Percentiles rank a stretch among this genome's conserved stretches.
Conservation (phyloP, 2,329 filamentous ascomycete genomes). For the Cryphonectria naterciae region DNA sequence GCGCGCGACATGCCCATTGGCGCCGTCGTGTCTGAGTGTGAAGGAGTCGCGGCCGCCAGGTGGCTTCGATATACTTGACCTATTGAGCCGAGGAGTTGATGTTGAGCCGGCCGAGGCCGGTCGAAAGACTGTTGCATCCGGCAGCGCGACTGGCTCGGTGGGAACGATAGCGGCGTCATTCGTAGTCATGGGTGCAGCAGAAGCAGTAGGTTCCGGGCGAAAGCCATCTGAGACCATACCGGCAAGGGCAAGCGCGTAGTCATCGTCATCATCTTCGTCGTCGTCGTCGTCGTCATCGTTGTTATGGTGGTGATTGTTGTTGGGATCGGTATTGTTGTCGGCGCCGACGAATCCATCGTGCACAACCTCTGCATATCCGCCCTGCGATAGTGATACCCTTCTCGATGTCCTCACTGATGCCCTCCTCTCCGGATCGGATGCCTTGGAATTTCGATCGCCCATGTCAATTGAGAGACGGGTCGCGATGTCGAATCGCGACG, state of each 20-base stretch:
- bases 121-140: slow-evolving; percentile 3
- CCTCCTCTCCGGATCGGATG: slow-evolving; percentile 28
- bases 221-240: slow-evolving; percentile 28
- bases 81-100: slow-evolving; percentile 40
- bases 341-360: slow-evolving; percentile 4
- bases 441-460: slow-evolving; percentile 20
- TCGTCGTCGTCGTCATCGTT: slow-evolving; percentile 14
- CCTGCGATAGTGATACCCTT: slow-evolving; percentile 21
- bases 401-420: slow-evolving; percentile 26
- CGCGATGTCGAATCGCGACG: slow-evolving; percentile 15
- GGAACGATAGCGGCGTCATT: not conserved
- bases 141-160: slow-evolving; percentile 7
- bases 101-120: slow-evolving; percentile 14
- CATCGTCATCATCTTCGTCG: slow-evolving; percentile 27
- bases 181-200: not conserved
- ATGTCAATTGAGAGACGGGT: slow-evolving; percentile 15
- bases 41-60: slow-evolving; percentile 53
- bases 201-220: slow-evolving; percentile 9
- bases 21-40: slow-evolving; percentile 56
- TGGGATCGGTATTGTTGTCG: not conserved
- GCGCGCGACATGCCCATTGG: slow-evolving; percentile 38
- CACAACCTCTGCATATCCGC: slow-evolving; percentile 5
- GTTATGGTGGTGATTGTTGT: not conserved
- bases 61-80: slow-evolving; percentile 61
- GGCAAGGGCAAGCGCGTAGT: slow-evolving; percentile 27